A percentile compares a stretch with the other conserved stretches of the same genome.
These are phyloP conservation scores for Nothophoma quercina DNA, from an alignment of 2,329 filamentous ascomycete genomes.

Conservation along the genomic window DNA sequence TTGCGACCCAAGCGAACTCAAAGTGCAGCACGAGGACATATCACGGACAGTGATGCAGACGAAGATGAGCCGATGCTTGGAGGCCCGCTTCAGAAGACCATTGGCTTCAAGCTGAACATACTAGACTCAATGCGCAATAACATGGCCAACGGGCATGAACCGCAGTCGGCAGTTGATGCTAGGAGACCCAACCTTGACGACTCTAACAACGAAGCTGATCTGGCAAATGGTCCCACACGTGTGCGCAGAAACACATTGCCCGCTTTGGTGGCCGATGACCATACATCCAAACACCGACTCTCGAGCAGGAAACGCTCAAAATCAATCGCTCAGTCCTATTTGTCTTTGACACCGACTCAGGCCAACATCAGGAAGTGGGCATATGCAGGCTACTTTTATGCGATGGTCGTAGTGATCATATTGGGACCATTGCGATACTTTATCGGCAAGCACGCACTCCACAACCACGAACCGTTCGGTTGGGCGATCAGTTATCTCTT, in stretches of 20 bases:
- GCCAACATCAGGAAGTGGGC: slow-evolving; percentile 80
- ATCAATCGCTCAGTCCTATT: slow-evolving; percentile 67
- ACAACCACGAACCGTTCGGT: slow-evolving; percentile 80
- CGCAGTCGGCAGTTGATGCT: slow-evolving; percentile 42
- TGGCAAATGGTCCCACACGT: slow-evolving; percentile 15
- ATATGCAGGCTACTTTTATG: slow-evolving; percentile 82
- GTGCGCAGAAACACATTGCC: slow-evolving; percentile 48
- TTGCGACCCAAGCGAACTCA: slow-evolving; percentile 36
- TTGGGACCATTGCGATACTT: slow-evolving; percentile 75
- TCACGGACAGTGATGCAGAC: slow-evolving; percentile 56
- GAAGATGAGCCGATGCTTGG: slow-evolving; percentile 47
- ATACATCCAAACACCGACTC: slow-evolving; percentile 29
- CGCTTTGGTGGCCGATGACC: slow-evolving; percentile 31
- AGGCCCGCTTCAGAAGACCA: slow-evolving; percentile 33
- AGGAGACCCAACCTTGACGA: slow-evolving; percentile 27
- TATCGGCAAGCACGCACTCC: slow-evolving; percentile 71
- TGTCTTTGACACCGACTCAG: slow-evolving; percentile 80
- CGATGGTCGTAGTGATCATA: slow-evolving; percentile 69
- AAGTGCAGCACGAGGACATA: slow-evolving; percentile 24
- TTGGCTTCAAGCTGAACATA: slow-evolving; percentile 30
- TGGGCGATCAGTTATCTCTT: slow-evolving; percentile 93
- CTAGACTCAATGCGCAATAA: slow-evolving; percentile 28
- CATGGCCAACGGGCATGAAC: slow-evolving; percentile 26
- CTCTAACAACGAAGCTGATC: slow-evolving; percentile 4
- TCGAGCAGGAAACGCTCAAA: slow-evolving; percentile 39